A percentile compares a stretch with the other conserved stretches of the same genome.
These are phyloP conservation scores for Cystobasidium tubakii DNA, from an alignment of 768 basidiomycete species.

Conservation along the genomic window DNA sequence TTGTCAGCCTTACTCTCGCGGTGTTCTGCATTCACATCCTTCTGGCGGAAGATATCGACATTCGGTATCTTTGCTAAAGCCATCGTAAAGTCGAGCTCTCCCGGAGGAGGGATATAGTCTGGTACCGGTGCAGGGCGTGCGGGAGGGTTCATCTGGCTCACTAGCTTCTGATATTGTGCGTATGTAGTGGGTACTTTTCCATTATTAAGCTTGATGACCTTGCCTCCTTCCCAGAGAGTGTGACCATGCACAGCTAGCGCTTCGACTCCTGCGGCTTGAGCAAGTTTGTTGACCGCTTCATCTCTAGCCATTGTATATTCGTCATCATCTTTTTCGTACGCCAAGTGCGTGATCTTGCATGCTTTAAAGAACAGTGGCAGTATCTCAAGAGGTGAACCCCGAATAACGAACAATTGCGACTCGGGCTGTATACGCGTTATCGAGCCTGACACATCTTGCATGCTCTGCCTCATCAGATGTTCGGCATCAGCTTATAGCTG, in stretches of 20 bases:
- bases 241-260: constrained; percentile 49
- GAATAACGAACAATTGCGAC: constrained; percentile 48
- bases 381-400: constrained; percentile 48
- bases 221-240: constrained; percentile 49
- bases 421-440: constrained; percentile 46
- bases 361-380: constrained; percentile 47
- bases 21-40: constrained; percentile 42
- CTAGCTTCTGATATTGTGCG: constrained; percentile 47
- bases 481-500: constrained; percentile 44
- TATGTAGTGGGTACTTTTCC: constrained; percentile 48
- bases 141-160: constrained; percentile 46
- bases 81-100: constrained; percentile 34
- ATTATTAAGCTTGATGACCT: constrained; percentile 47
- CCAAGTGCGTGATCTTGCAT: constrained; percentile 51
- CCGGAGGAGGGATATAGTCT: constrained; percentile 46
- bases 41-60: background rate
- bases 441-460: constrained; percentile 44
- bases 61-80: background rate
- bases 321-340: constrained; percentile 44
- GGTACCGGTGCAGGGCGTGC: constrained; percentile 45
- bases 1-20: constrained; percentile 39
- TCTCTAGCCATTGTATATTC: constrained; percentile 48
- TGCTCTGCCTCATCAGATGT: constrained; percentile 21
- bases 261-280: constrained; percentile 45
- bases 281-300: constrained; percentile 44